Percentiles rank a stretch among this genome's conserved stretches.
These are phyloP conservation scores for Penicillium macrosclerotiorum DNA, from an alignment of 495 filamentous ascomycete species.

Conservation along the genomic window DNA sequence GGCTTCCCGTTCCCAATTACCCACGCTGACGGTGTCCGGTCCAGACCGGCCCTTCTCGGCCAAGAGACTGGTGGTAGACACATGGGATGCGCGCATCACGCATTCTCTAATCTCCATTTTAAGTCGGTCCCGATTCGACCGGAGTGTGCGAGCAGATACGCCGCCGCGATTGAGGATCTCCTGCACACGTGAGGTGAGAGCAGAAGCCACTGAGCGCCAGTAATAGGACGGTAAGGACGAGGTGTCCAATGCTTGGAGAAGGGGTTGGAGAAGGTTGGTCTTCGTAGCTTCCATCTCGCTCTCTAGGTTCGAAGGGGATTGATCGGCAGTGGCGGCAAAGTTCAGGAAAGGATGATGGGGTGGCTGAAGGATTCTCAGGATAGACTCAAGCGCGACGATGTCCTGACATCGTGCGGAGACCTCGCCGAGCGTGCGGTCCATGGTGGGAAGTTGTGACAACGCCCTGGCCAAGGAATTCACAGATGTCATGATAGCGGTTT, in stretches of 20 bases:
- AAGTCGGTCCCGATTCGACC: slow-evolving; percentile 70
- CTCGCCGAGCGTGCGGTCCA: slow-evolving; percentile 80
- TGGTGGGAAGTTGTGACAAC: slow-evolving; percentile 73
- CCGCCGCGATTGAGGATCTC: slow-evolving; percentile 82
- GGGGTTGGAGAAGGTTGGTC: slow-evolving; percentile 65
- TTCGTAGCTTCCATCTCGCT: slow-evolving; percentile 5
- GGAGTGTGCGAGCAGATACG: slow-evolving; percentile 75
- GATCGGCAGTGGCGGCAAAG: slow-evolving; percentile 10
- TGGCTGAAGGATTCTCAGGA: slow-evolving; percentile 65
- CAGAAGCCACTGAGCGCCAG: slow-evolving; percentile 82
- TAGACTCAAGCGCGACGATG: slow-evolving; percentile 77
- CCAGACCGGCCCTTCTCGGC: slow-evolving; percentile 41
- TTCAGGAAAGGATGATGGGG: slow-evolving; percentile 63
- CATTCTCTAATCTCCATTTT: slow-evolving; percentile 77
- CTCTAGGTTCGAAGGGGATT: slow-evolving; percentile 6
- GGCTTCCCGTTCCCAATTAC: slow-evolving; percentile 84
- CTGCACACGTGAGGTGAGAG: slow-evolving; percentile 71
- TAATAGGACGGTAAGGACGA: slow-evolving; percentile 84
- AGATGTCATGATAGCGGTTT: slow-evolving; percentile 70
- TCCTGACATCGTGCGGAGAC: slow-evolving; percentile 85
- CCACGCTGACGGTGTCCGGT: slow-evolving; percentile 35
- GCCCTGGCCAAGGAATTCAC: slow-evolving; percentile 68
- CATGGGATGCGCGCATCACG: slow-evolving; percentile 68
- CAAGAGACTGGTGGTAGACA: slow-evolving; percentile 52
- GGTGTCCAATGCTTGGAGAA: slow-evolving; percentile 81